Base-by-base conservation (phyloP, 2,329 filamentous ascomycete genomes). In the Alternaria panax region DNA sequence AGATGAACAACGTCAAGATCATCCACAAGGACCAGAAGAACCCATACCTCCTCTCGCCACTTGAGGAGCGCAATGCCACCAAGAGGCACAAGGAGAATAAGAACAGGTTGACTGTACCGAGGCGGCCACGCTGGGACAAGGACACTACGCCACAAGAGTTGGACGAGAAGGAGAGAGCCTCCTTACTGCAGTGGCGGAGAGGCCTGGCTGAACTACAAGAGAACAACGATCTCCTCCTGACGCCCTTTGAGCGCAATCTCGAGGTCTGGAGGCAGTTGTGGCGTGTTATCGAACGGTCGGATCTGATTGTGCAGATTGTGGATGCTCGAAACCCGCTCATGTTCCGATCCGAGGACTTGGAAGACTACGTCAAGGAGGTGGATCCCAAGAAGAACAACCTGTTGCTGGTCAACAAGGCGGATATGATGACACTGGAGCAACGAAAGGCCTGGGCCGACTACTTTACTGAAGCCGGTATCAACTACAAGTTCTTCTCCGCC, bases 1-100 rank as follows among this genome's bases (percentile, higher is more conserved):
- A 98, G 86, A 91, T 96, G 87, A 98, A 94, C 81, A 98, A 96
- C 75, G 91, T 98, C 80, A 97, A 97, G 83, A 97, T 99, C 76
- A 97, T 99, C 69, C 95, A 99, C 78, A 90, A 90, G 67, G 93
- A 97, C 78, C 93, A 97, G 81, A 92, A 91, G 82, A 99, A 99
- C 78, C 95, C 95, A 0, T 99, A 94, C 71, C 83, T 99, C 5
- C 84, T 99, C 18, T 94, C 92, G 0, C 88, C 91, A 0, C 86
- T 88, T 25, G 94, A 99, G 77, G 93, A 99, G 83, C 85, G 89
- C 69, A 87, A 86, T 9, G 85, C 92, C 20, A 81, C 92, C 51
- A 88, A 87, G 71, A 97, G 96, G 80, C 94, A 98, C 70, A 89
- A 88, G 73, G 86, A 89, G 75, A 93, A 97, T 81, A 90, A 85